A percentile compares a stretch with the other conserved stretches of the same genome.
Evolutionary conservation across 768 basidiomycete species (phyloP).

Genomic region (Agrocybe pediades): DNA sequence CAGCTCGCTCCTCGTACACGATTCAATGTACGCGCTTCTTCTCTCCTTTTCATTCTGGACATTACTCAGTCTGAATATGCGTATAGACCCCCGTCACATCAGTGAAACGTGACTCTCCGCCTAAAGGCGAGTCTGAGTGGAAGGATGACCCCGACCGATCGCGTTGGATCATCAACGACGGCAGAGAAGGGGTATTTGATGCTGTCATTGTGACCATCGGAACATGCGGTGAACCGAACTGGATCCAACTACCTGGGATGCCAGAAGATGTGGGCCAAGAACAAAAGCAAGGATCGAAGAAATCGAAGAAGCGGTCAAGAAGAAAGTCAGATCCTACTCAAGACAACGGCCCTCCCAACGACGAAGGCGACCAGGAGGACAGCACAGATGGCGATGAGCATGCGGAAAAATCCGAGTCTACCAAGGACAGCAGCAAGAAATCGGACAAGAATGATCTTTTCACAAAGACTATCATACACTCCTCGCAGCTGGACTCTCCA

Average conservation of each 20-base stretch:
- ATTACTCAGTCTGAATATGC: neutral
- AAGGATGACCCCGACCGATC: slow-evolving; percentile 20
- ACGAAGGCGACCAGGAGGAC: neutral
- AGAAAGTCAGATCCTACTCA: neutral
- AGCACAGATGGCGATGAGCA: neutral
- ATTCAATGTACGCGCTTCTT: slow-evolving; percentile 34
- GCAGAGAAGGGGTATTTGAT: slow-evolving; percentile 47
- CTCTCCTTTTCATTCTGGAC: neutral
- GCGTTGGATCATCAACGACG: slow-evolving; percentile 51
- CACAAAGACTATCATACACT: slow-evolving; percentile 43
- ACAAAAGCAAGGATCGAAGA: slow-evolving; percentile 1
- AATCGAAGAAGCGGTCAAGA: neutral
- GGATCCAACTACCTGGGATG: slow-evolving; percentile 46
- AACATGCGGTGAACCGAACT: slow-evolving; percentile 49
- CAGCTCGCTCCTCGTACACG: slow-evolving; percentile 46
- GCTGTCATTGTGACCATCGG: slow-evolving; percentile 51
- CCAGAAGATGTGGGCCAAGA: slow-evolving; percentile 27
- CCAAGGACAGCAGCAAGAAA: slow-evolving; percentile 1
- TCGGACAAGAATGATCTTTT: slow-evolving; percentile 25
- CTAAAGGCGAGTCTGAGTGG: slow-evolving; percentile 11
- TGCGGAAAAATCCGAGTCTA: neutral
- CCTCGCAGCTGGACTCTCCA: slow-evolving; percentile 45
- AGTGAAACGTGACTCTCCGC: slow-evolving; percentile 27
- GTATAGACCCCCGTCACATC: slow-evolving; percentile 36
- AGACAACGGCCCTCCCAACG: neutral